These are phyloP conservation scores for Paecilomyces sp. DNA, from an alignment of 2,329 filamentous ascomycete species.

Conservation along the genomic window DNA sequence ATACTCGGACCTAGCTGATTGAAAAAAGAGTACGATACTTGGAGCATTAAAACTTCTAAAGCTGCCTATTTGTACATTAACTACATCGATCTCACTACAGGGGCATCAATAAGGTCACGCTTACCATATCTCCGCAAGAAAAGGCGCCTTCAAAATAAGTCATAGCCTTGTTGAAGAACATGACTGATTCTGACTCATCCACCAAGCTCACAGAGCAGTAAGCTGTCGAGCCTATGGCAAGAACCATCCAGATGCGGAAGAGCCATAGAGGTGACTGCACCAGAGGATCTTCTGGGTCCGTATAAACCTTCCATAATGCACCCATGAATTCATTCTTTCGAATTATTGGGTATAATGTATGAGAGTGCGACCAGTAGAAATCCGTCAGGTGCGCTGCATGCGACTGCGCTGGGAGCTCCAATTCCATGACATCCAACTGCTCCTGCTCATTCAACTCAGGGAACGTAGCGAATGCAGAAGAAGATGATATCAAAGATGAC, in stretches of 20 bases:
- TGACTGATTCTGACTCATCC: slow-evolving; percentile 37
- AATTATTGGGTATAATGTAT: slow-evolving; percentile 42
- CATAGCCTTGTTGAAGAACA: slow-evolving; percentile 40
- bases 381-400: slow-evolving; percentile 27
- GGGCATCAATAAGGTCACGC: slow-evolving; percentile 3
- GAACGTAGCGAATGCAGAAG: neutral
- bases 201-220: slow-evolving; percentile 36
- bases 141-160: slow-evolving; percentile 34
- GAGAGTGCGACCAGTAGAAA: slow-evolving; percentile 43
- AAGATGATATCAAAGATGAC: neutral
- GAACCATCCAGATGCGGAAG: slow-evolving; percentile 44
- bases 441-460: neutral
- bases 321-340: slow-evolving; percentile 26
- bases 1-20: slow-evolving; percentile 41
- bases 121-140: slow-evolving; percentile 33
- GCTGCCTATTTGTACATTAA: slow-evolving; percentile 23
- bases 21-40: slow-evolving; percentile 45
- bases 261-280: slow-evolving; percentile 26
- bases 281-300: slow-evolving; percentile 19
- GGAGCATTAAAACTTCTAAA: slow-evolving; percentile 38
- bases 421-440: neutral
- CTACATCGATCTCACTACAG: neutral
- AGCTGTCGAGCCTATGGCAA: slow-evolving; percentile 42
- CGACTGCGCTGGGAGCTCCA: slow-evolving; percentile 6
- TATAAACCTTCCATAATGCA: slow-evolving; percentile 23